These are phyloP conservation scores for Samsoniella hepiali DNA, from an alignment of 2,329 filamentous ascomycete species.

Conservation along the genomic window DNA sequence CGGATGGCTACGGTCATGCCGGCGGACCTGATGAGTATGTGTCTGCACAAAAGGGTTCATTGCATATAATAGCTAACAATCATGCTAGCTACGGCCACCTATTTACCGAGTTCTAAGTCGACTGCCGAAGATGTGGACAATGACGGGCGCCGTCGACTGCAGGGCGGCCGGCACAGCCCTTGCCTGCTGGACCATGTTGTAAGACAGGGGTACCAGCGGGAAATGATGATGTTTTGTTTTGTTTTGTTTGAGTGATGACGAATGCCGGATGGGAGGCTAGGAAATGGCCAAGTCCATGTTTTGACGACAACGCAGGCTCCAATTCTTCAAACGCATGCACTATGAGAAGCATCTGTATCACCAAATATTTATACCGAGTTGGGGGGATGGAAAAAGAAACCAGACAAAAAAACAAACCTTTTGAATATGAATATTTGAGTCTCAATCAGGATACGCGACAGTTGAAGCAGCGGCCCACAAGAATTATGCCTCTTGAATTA, in stretches of 20 bases:
- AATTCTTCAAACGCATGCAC: slow-evolving; percentile 8
- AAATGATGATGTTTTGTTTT: neutral
- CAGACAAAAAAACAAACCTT: neutral
- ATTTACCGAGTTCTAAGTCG: slow-evolving; percentile 68
- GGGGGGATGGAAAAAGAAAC: neutral
- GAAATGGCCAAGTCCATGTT: neutral
- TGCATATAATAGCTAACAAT: neutral
- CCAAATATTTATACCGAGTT: slow-evolving; percentile 15
- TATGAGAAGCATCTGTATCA: slow-evolving; percentile 18
- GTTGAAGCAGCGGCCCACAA: neutral
- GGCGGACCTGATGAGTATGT: slow-evolving; percentile 81
- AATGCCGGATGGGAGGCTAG: neutral
- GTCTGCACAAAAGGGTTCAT: neutral
- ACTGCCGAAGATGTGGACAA: neutral
- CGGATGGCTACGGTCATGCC: slow-evolving; percentile 78
- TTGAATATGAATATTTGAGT: slow-evolving; percentile 5
- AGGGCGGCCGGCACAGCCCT: neutral
- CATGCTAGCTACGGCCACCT: slow-evolving; percentile 63
- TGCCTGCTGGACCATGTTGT: neutral
- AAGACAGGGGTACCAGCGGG: neutral
- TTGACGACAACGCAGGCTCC: neutral
- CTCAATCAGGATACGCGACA: neutral
- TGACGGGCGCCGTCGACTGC: neutral
- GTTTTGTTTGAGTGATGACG: slow-evolving; percentile 4
- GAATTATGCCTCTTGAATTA: neutral